Conservation (phyloP, 345 rosid genomes). For the Euphorbia peplus region DNA sequence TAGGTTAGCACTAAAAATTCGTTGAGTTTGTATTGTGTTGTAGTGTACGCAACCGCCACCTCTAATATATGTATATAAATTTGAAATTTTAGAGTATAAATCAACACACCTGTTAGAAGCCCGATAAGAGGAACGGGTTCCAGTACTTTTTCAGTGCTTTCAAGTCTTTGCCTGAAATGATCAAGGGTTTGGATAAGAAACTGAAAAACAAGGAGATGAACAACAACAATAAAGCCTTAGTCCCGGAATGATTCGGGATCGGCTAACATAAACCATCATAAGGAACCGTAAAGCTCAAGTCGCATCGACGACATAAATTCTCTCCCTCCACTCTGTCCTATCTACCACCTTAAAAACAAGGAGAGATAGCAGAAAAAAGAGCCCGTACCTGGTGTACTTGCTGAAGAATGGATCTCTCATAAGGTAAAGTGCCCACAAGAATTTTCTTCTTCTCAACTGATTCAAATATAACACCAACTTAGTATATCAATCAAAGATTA, state of each 20-base stretch:
- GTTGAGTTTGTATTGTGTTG: too few species aligned
- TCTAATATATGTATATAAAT: not conserved
- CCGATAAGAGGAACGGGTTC: constrained; percentile 74
- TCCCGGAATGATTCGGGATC: too few species aligned
- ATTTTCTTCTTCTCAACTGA: constrained; percentile 79
- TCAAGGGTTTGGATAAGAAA: constrained; percentile 4
- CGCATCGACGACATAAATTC: too few species aligned
- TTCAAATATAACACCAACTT: constrained; percentile 16
- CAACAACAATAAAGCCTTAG: too few species aligned
- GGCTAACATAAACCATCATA: too few species aligned
- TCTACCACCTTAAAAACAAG: too few species aligned
- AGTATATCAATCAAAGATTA: not conserved
- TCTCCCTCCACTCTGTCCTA: too few species aligned
- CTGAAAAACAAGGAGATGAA: not conserved
- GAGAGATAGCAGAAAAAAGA: not conserved
- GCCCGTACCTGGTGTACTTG: constrained; percentile 68
- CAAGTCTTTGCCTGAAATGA: constrained; percentile 67
- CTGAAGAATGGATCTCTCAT: constrained; percentile 96
- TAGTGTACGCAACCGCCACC: too few species aligned
- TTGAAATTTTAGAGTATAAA: not conserved
- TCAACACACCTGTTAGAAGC: constrained; percentile 55
- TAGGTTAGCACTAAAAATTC: too few species aligned
- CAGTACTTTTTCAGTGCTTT: constrained; percentile 51
- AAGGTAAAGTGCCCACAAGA: constrained; percentile 84
- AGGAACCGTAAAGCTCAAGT: too few species aligned